Evolutionary conservation across 768 basidiomycete species (phyloP).

Genomic region (Termitomyces sp.): DNA sequence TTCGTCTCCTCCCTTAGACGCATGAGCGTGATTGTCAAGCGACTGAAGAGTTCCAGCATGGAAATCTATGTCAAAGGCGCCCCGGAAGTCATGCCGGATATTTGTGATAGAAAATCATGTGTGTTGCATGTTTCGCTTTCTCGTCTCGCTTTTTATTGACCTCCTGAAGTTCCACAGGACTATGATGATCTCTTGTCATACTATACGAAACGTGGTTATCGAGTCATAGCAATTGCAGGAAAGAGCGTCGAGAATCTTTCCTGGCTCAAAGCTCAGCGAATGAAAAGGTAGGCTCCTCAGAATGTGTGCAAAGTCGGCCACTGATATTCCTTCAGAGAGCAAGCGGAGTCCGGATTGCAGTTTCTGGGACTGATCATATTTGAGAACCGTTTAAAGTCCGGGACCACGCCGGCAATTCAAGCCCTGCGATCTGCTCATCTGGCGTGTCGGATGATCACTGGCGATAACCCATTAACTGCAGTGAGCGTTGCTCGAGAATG

Average conservation of each 20-base stretch:
- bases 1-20: conserved; percentile 90
- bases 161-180: conserved; percentile 79
- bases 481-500: conserved; percentile 97
- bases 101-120: conserved; percentile 93
- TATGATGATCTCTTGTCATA: conserved; percentile 96
- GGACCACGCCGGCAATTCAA: conserved; percentile 87
- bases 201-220: conserved; percentile 94
- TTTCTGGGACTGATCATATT: conserved; percentile 97
- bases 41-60: conserved; percentile 92
- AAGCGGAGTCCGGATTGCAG: conserved; percentile 85
- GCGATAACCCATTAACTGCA: conserved; percentile 95
- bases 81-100: conserved; percentile 95
- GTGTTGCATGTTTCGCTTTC: conserved; percentile 27
- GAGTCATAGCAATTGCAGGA: conserved; percentile 97
- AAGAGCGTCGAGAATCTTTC: conserved; percentile 92
- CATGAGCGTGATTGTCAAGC: conserved; percentile 98
- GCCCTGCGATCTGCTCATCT: conserved; percentile 86
- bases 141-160: conserved; percentile 6
- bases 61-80: conserved; percentile 99
- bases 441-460: conserved; percentile 96
- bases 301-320: background rate
- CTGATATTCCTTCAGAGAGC: conserved; percentile 58
- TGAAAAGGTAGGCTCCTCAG: conserved; percentile 70
- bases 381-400: conserved; percentile 95
- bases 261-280: conserved; percentile 95